Evolutionary conservation across 257 asterid species (phyloP).

Genomic region (Dorcoceras hygrometricum): DNA sequence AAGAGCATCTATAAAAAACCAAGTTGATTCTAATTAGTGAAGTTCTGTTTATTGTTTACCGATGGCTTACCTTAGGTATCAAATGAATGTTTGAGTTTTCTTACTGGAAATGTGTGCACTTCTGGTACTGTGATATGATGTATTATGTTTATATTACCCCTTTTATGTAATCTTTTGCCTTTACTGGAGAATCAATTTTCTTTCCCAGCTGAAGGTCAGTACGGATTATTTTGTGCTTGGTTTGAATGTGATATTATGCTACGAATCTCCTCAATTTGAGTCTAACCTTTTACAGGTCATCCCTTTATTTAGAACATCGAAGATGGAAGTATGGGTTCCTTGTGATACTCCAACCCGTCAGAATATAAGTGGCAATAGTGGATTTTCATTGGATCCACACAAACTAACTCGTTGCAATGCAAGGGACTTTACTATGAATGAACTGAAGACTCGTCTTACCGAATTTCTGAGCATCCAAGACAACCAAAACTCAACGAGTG

Average conservation of each 20-base stretch:
- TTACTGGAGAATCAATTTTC: neutral
- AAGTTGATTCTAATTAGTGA: too few relatives aligned
- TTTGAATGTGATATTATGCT: neutral
- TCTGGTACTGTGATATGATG: neutral
- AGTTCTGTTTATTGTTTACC: too few relatives aligned
- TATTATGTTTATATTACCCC: neutral
- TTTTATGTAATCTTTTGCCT: neutral
- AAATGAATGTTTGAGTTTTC: neutral
- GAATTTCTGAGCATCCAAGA: constrained; percentile 29
- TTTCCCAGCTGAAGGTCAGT: neutral
- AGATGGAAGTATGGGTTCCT: constrained; percentile 35
- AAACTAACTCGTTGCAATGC: constrained; percentile 12
- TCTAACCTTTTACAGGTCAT: constrained; percentile 22
- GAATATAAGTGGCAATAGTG: constrained; percentile 24
- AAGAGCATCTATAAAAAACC: neutral
- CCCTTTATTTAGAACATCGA: constrained; percentile 19
- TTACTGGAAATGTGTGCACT: neutral
- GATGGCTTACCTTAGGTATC: neutral
- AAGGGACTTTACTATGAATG: constrained; percentile 27
- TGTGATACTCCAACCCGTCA: constrained; percentile 23
- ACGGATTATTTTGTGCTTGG: constrained; percentile 12
- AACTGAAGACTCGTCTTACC: constrained; percentile 32
- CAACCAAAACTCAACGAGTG: constrained; percentile 13
- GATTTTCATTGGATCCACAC: constrained; percentile 24
- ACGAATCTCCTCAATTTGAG: constrained; percentile 3